Conservation (phyloP, 768 basidiomycete species). For the Auriscalpium microsporum region DNA sequence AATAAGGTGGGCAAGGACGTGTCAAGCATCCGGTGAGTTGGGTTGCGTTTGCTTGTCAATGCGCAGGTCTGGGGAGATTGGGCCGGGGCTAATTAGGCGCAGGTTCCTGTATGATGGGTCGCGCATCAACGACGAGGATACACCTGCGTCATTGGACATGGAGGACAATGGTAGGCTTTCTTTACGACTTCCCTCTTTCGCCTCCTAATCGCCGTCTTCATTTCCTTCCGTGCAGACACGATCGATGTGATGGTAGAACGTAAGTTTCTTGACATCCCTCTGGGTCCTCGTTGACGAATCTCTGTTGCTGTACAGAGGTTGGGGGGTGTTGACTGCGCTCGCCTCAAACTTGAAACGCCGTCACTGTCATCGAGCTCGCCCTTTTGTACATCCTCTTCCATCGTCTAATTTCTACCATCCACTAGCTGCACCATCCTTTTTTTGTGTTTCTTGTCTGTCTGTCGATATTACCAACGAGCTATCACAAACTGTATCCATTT, state of each 20-base stretch:
- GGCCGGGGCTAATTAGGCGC: neutral
- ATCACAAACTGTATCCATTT: no score
- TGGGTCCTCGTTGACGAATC: neutral
- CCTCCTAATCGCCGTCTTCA: neutral
- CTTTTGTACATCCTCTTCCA: no score
- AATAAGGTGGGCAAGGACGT: slow-evolving; percentile 90
- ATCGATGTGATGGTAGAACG: slow-evolving; percentile 98
- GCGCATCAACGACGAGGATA: slow-evolving; percentile 84
- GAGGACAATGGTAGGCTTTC: slow-evolving; percentile 67
- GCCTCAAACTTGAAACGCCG: neutral
- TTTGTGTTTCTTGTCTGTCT: no score
- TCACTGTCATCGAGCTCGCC: no score
- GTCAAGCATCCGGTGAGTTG: slow-evolving; percentile 70
- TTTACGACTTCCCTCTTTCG: neutral
- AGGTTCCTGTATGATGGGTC: slow-evolving; percentile 90
- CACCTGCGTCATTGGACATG: slow-evolving; percentile 78
- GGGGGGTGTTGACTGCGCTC: neutral
- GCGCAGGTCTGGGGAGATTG: neutral
- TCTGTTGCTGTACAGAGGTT: neutral
- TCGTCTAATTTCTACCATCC: no score
- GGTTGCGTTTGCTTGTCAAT: neutral
- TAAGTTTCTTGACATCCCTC: slow-evolving; percentile 30
- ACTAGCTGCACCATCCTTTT: no score
- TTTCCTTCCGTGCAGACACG: slow-evolving; percentile 44
- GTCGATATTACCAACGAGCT: no score